These are phyloP conservation scores for Mortierella sp. DNA, from an alignment of 371 early-diverging fungal genomes.

Conservation along the genomic window DNA sequence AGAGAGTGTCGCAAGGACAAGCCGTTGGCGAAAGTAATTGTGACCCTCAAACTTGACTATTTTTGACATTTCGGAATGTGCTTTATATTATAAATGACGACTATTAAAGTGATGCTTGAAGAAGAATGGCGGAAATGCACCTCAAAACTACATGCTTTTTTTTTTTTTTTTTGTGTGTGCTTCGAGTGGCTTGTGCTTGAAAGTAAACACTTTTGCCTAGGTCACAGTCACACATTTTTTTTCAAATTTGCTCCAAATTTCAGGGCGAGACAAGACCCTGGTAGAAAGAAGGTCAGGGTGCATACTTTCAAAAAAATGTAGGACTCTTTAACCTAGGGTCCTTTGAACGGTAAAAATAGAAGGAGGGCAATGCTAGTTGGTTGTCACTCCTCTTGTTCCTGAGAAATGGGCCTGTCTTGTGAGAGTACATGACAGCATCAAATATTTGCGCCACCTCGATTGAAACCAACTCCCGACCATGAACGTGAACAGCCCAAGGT, in stretches of 20 bases:
- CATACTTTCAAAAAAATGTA: background rate
- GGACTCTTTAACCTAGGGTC: too few species aligned
- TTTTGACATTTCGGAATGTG: conserved; percentile 36
- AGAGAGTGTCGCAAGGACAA: conserved; percentile 92
- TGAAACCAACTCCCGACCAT: too few species aligned
- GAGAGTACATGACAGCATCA: too few species aligned
- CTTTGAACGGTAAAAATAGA: too few species aligned
- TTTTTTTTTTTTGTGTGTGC: conserved; percentile 22
- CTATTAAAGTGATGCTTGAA: too few species aligned
- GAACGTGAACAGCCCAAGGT: too few species aligned
- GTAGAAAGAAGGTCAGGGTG: background rate
- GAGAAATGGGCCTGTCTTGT: too few species aligned
- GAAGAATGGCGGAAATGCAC: too few species aligned
- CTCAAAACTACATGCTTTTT: conserved; percentile 3
- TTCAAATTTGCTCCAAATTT: background rate
- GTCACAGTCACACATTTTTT: background rate
- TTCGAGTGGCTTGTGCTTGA: conserved; percentile 15
- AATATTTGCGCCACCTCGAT: too few species aligned
- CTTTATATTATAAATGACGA: background rate
- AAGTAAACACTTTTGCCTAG: background rate
- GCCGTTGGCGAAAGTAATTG: conserved; percentile 87
- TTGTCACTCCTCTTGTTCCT: too few species aligned
- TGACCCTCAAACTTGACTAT: conserved; percentile 80
- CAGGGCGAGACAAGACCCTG: too few species aligned
- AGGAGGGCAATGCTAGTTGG: too few species aligned